Percentiles rank a stretch among this genome's conserved stretches.
phyloP scores from a whole-genome alignment of 352 stramenopile genomes.

The Blastocystis sp. region DNA sequence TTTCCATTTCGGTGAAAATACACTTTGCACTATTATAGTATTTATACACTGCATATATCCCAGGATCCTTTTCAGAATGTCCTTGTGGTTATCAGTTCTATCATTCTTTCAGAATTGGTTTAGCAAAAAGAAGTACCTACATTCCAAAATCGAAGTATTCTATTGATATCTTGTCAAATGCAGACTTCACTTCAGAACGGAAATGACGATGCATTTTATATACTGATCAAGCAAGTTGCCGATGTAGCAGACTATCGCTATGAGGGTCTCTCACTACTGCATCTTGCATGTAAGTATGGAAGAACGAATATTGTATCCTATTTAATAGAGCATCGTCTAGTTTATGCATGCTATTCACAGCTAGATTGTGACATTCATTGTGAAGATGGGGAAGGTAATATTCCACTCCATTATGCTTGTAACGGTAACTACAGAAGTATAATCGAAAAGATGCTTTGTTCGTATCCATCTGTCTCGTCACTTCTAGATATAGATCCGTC shows the following conservation, averaged over 20 bases:
- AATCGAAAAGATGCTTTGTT: constrained; percentile 10
- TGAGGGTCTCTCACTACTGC: not conserved
- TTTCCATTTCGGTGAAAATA: not conserved
- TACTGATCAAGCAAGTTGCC: not conserved
- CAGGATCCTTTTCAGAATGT: not conserved
- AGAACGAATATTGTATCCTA: not conserved
- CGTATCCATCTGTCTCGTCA: too few relatives aligned
- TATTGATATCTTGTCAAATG: not conserved
- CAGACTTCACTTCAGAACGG: not conserved
- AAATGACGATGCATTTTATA: not conserved
- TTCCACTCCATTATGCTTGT: constrained; percentile 38
- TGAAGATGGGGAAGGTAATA: constrained; percentile 21
- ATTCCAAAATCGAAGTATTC: not conserved
- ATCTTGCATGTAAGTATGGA: constrained; percentile 41
- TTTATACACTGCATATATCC: not conserved
- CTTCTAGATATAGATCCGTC: not conserved
- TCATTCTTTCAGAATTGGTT: not conserved
- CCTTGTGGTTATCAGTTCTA: not conserved
- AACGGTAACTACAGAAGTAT: not conserved
- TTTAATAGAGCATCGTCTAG: not conserved
- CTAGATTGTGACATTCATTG: not conserved
- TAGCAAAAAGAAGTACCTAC: not conserved
- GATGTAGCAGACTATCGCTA: not conserved
- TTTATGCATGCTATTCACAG: not conserved
- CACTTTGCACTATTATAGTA: not conserved